Conservation (phyloP, 2,329 filamentous ascomycete species). For the Geoglossum cookeanum region DNA sequence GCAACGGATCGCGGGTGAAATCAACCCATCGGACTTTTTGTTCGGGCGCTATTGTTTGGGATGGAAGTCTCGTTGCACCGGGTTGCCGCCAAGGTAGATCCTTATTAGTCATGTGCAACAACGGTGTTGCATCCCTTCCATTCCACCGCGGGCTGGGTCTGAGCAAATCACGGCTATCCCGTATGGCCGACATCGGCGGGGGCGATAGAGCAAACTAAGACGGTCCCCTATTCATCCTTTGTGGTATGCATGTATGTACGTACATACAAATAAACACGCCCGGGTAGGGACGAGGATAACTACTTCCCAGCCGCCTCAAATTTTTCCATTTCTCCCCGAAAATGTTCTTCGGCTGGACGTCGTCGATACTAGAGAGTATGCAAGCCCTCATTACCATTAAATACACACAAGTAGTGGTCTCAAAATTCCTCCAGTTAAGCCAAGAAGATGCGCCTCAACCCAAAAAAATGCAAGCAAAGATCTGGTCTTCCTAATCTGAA, state of each 20-base stretch:
- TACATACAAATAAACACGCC: background rate
- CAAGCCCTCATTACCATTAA: background rate
- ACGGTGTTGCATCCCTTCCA: background rate
- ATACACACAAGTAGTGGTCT: background rate
- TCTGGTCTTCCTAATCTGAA: background rate
- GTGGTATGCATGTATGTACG: background rate
- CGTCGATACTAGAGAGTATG: background rate
- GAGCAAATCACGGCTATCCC: no score
- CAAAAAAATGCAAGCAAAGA: background rate
- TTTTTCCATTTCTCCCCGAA: background rate
- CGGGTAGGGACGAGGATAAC: background rate
- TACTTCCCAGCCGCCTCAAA: background rate
- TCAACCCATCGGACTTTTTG: constrained; percentile 34
- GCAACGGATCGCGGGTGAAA: background rate
- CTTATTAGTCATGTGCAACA: background rate
- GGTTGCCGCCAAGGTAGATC: background rate
- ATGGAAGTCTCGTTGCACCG: background rate
- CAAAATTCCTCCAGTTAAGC: background rate
- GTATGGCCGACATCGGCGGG: no score
- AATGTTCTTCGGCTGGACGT: background rate
- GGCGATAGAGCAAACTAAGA: no score
- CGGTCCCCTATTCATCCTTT: background rate
- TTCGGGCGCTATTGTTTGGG: constrained; percentile 11
- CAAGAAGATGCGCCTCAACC: background rate
- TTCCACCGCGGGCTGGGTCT: no score